Evolutionary conservation across 331 rosid species (phyloP), one percentile per base, ranked within the genome.

Genomic region (Arachis monticola): DNA sequence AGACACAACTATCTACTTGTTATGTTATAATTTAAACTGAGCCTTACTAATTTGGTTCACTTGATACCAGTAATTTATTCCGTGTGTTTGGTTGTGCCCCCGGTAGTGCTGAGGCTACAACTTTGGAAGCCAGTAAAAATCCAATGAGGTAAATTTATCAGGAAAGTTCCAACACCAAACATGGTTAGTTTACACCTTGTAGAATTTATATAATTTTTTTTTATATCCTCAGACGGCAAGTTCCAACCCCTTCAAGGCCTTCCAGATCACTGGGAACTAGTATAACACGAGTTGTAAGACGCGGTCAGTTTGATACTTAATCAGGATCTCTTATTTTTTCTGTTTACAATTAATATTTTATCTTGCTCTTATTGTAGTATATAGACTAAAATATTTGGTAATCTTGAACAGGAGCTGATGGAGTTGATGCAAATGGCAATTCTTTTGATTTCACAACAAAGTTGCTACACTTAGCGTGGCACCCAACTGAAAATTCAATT

Each of bases 391-490:
- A 60, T 66, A 55, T 53, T 57, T 50, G 72, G 14, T 51, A 45
- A 82, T 81, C 77, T 64, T 58, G 70, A 52, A 65, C 93, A 95
- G 99, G 99, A 85, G 87, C 90, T 6, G 99, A 95, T 0, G 87
- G 90, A 67, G 90, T 86, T 1, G 99, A 95, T 83, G 96, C 99
- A 52, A 95, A 95, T 66, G 99, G 99, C 75, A 95, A 95, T 77
- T 85, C 97, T 32, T 95, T 86, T 60, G 99, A 95, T 82, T 95
- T 92, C 83, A 82, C 98, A 0, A 92, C 98, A 17, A 95, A 95
- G 91, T 83, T 95, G 87, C 96, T 95, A 81, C 99, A 95, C 84
- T 80, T 95, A 67, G 98, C 98, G 13, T 95, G 99, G 99, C 99
- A 95, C 80, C 99, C 99, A 14, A 75, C 84, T 1, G 99, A 95